Conservation (phyloP, 2,329 filamentous ascomycete genomes). For the Pyrenochaeta sp. region DNA sequence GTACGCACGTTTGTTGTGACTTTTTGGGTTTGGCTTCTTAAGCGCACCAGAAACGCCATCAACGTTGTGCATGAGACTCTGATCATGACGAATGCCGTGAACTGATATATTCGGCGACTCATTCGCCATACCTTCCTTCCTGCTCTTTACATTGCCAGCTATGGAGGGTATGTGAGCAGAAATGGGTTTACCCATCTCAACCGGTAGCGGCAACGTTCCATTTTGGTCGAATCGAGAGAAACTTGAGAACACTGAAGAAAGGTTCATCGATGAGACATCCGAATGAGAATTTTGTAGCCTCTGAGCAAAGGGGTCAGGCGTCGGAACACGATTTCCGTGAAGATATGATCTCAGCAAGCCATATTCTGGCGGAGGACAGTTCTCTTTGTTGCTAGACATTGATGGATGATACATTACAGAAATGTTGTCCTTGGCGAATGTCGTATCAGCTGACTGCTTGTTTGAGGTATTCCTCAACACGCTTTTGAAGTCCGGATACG, state of each 20-base stretch:
- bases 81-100: slow-evolving; percentile 22
- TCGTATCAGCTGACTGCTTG: background rate
- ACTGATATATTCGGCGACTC: slow-evolving; percentile 10
- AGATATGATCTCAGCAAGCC: slow-evolving; percentile 18
- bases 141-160: slow-evolving; percentile 26
- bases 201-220: slow-evolving; percentile 2
- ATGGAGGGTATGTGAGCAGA: slow-evolving; percentile 17
- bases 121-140: slow-evolving; percentile 34
- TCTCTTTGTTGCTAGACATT: slow-evolving; percentile 28
- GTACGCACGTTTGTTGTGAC: slow-evolving; percentile 2
- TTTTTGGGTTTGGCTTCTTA: background rate
- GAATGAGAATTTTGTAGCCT: slow-evolving; percentile 17
- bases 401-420: slow-evolving; percentile 12
- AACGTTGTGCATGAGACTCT: slow-evolving; percentile 11
- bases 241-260: slow-evolving; percentile 21
- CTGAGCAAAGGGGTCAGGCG: slow-evolving; percentile 29
- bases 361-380: slow-evolving; percentile 14
- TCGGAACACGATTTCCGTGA: slow-evolving; percentile 21
- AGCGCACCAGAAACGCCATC: background rate
- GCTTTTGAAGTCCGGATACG: slow-evolving; percentile 28
- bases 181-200: background rate
- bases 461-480: slow-evolving; percentile 14
- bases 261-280: slow-evolving; percentile 34
- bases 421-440: too few species aligned
- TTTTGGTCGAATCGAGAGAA: slow-evolving; percentile 15